Percentiles rank a stretch among this genome's conserved stretches.
These are phyloP conservation scores for Metarhizium album DNA, from an alignment of 2,329 filamentous ascomycete species.

Conservation along the genomic window DNA sequence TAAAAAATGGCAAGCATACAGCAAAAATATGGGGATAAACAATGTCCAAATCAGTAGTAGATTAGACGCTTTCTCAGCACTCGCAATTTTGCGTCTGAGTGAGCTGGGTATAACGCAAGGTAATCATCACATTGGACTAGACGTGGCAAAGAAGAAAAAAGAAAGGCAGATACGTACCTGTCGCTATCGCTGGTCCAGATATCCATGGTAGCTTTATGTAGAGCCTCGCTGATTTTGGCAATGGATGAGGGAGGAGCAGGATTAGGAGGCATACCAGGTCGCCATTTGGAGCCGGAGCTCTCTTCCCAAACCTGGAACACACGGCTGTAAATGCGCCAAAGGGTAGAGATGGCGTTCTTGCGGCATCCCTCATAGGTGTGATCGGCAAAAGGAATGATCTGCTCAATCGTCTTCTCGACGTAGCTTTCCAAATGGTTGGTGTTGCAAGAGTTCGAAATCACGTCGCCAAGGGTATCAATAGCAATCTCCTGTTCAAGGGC, in stretches of 20 bases:
- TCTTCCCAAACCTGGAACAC: slow-evolving; percentile 83
- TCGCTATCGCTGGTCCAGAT: slow-evolving; percentile 87
- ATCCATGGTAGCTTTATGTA: slow-evolving; percentile 73
- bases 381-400: slow-evolving; percentile 68
- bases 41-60: slow-evolving; percentile 22
- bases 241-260: slow-evolving; percentile 69
- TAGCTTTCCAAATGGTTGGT: slow-evolving; percentile 65
- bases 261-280: slow-evolving; percentile 75
- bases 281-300: slow-evolving; percentile 65
- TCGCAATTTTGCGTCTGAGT: slow-evolving; percentile 84
- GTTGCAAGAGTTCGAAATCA: slow-evolving; percentile 76
- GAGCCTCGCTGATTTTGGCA: slow-evolving; percentile 73
- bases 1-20: neutral
- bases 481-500: slow-evolving; percentile 97
- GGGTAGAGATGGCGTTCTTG: slow-evolving; percentile 80
- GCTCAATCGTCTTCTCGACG: slow-evolving; percentile 79
- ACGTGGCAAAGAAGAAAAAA: slow-evolving; percentile 7
- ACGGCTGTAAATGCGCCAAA: slow-evolving; percentile 89
- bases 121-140: slow-evolving; percentile 63
- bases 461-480: slow-evolving; percentile 85
- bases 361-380: slow-evolving; percentile 90
- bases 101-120: slow-evolving; percentile 97
- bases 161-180: slow-evolving; percentile 54
- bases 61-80: slow-evolving; percentile 73
- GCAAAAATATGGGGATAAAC: slow-evolving; percentile 4